Conservation (phyloP, 2,329 filamentous ascomycete species). For the Trichoderma koningii region DNA sequence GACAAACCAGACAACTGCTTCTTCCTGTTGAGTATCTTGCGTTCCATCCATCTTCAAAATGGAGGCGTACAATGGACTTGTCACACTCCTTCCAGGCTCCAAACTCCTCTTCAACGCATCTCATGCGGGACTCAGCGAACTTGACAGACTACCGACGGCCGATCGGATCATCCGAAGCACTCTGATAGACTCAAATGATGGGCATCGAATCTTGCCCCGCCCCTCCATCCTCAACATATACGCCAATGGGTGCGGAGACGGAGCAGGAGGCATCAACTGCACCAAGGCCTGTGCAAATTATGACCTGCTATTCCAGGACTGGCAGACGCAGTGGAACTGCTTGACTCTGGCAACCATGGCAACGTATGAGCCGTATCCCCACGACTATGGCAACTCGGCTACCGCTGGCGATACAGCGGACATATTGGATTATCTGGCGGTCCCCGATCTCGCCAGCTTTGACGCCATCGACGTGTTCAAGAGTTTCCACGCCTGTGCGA, state of each 20-base stretch:
- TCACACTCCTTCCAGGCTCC: background rate
- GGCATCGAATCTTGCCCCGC: background rate
- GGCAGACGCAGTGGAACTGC: constrained; percentile 18
- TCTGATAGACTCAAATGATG: background rate
- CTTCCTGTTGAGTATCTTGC: background rate
- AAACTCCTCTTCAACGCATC: background rate
- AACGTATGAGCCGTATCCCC: background rate
- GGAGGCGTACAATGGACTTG: background rate
- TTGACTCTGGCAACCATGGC: constrained; percentile 14
- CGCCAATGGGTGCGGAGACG: background rate
- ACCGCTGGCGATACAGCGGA: background rate
- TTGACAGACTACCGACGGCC: background rate
- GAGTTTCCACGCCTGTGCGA: background rate
- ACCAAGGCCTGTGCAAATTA: background rate
- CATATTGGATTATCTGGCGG: background rate
- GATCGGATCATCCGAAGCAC: background rate
- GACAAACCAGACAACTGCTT: background rate
- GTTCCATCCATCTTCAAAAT: background rate
- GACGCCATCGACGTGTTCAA: background rate
- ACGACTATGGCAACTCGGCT: background rate
- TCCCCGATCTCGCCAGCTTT: background rate
- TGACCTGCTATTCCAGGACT: background rate
- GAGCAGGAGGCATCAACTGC: background rate
- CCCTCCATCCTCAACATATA: background rate
- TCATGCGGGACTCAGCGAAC: background rate